Evolutionary conservation across 306 rosid genomes (phyloP).

Genomic region (Sphenostylis stenocarpa): DNA sequence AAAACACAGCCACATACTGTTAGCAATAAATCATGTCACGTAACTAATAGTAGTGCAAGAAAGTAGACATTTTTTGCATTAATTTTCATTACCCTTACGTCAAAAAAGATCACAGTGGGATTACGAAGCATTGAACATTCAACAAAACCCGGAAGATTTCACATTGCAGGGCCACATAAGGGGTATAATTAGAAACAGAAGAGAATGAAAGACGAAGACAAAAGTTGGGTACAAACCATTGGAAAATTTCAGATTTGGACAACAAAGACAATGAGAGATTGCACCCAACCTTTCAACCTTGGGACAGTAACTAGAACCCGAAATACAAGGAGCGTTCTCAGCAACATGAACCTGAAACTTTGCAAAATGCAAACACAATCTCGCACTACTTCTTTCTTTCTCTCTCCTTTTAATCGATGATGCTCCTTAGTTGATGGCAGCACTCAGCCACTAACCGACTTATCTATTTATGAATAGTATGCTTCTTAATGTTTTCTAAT

Average conservation of each 20-base stretch:
- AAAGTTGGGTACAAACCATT: neutral
- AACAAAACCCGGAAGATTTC: neutral
- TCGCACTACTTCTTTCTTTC: neutral
- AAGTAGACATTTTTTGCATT: neutral
- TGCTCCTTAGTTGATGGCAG: slow-evolving; percentile 22
- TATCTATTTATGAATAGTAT: neutral
- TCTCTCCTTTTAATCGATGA: slow-evolving; percentile 17
- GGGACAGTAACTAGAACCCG: slow-evolving; percentile 8
- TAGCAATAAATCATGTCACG: slow-evolving; percentile 13
- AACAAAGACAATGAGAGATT: neutral
- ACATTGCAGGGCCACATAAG: neutral
- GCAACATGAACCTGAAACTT: slow-evolving; percentile 6
- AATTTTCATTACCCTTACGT: neutral
- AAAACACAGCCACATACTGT: neutral
- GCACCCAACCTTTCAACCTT: neutral
- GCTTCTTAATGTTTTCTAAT: slow-evolving; percentile 25
- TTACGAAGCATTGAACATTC: neutral
- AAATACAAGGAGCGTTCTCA: slow-evolving; percentile 10
- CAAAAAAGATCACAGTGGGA: neutral
- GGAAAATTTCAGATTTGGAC: neutral
- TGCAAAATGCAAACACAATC: neutral
- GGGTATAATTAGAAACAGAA: neutral
- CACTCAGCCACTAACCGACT: slow-evolving; percentile 25
- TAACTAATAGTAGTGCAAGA: slow-evolving; percentile 2
- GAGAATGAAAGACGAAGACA: slow-evolving; percentile 24